Base-by-base conservation (phyloP, 164 flowering plant species). In the Stephania cephalantha region DNA sequence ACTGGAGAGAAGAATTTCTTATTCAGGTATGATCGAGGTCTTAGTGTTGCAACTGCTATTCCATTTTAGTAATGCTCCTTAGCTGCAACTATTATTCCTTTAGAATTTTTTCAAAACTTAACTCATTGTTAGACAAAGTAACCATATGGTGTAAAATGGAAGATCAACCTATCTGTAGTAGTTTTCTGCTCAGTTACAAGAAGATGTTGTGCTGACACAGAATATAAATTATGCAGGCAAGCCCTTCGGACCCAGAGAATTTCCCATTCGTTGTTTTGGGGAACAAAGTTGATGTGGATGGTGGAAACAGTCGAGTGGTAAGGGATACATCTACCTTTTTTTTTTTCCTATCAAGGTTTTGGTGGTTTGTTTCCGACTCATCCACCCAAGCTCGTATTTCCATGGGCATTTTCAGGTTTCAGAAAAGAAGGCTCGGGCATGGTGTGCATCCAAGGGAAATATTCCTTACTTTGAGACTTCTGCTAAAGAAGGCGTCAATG, bases 401-500 rank as follows among this genome's bases (percentile, higher is more conserved):
- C 68, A 65, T 73, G 77, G n/a, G 48, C 44, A n/a, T 30, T 45
- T 78, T 1, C 79, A 93, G 98, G 95, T 91, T 73, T 90, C 98
- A 29, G 98, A 93, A 84, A 93, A 93, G 75, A 93, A 93, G 81
- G 98, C 97, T 30, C 85, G 90, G 63, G 97, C 95, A 71, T 93
- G 98, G 98, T 93, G 98, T 85, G 95, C 94, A 72, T 90, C 95
- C 7, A 93, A 93, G 78, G 98, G 97, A 22, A 91, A 93, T 74
- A 93, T 93, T 80, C 98, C 98, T 0, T 93, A 93, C 82, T 93
- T 90, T 77, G 98, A 93, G 87, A 93, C 98, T 46, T 93, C 98
- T 71, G 98, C 98, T 74, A 93, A 93, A 80, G 98, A 91, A 76
- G 97, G 97, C 48, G 46, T 83, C 70, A 91, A 93, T 78, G 94